A percentile compares a stretch with the other conserved stretches of the same genome.
These are phyloP conservation scores for Hanseniaspora jakobsenii DNA, from an alignment of 805 yeast species.

Conservation along the genomic window DNA sequence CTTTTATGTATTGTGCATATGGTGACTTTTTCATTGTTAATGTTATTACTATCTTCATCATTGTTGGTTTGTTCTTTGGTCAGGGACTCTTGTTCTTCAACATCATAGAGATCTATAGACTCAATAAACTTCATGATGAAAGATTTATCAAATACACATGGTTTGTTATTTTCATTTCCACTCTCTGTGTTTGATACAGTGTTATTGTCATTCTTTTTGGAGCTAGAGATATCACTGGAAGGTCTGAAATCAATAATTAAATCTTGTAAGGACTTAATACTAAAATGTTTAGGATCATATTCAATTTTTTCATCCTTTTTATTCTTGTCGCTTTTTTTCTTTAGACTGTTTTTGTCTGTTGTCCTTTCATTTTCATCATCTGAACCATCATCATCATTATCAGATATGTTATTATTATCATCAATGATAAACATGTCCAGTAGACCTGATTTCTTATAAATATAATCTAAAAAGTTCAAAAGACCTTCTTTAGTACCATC, in stretches of 20 bases:
- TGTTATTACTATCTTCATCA: slow-evolving; percentile 14
- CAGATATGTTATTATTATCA: too few relatives aligned
- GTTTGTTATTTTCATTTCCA: too few relatives aligned
- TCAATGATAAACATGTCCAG: slow-evolving; percentile 15
- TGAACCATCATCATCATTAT: too few relatives aligned
- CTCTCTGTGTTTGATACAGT: too few relatives aligned
- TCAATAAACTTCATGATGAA: slow-evolving; percentile 12
- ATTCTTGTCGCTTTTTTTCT: not conserved
- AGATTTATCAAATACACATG: slow-evolving; percentile 16
- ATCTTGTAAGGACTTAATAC: slow-evolving; percentile 15
- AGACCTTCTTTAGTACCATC: slow-evolving; percentile 17
- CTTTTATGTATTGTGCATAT: slow-evolving; percentile 84
- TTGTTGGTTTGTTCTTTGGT: not conserved
- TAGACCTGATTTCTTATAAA: slow-evolving; percentile 26
- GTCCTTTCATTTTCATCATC: not conserved
- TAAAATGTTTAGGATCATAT: slow-evolving; percentile 4
- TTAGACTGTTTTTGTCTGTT: slow-evolving; percentile 13
- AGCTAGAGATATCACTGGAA: too few relatives aligned
- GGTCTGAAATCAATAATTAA: slow-evolving; percentile 24
- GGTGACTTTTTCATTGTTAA: slow-evolving; percentile 29
- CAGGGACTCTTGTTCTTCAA: slow-evolving; percentile 3
- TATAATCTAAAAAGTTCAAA: slow-evolving; percentile 22
- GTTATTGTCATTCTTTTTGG: too few relatives aligned
- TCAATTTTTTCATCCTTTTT: slow-evolving; percentile 10
- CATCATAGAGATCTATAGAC: slow-evolving; percentile 12